phyloP scores from a whole-genome alignment of 805 yeast genomes.

The Metschnikowia lachancei region DNA sequence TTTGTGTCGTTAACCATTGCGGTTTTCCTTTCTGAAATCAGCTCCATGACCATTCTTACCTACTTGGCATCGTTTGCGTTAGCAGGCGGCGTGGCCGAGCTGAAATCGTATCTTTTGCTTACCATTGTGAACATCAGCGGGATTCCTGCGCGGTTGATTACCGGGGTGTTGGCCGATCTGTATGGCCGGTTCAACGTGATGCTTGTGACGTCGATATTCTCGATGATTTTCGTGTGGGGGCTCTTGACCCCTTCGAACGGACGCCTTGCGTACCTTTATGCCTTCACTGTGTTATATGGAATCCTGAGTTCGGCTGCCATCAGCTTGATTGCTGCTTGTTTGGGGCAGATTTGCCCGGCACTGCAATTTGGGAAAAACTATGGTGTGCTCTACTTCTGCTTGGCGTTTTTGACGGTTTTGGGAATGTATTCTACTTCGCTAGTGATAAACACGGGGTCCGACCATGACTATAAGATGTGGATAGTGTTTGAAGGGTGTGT shows the following conservation, averaged over 20 bases:
- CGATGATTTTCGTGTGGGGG: slow-evolving; percentile 34
- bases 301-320: slow-evolving; percentile 62
- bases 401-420: slow-evolving; percentile 14
- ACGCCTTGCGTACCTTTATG: slow-evolving; percentile 37
- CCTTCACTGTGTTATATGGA: slow-evolving; percentile 56
- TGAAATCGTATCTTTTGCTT: slow-evolving; percentile 45
- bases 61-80: slow-evolving; percentile 54
- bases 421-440: slow-evolving; percentile 16
- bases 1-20: slow-evolving; percentile 44
- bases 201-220: slow-evolving; percentile 28
- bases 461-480: slow-evolving; percentile 15
- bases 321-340: slow-evolving; percentile 64
- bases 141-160: slow-evolving; percentile 32
- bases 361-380: slow-evolving; percentile 65
- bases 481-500: slow-evolving; percentile 14
- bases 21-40: slow-evolving; percentile 44
- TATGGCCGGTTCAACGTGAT: slow-evolving; percentile 55
- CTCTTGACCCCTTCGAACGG: slow-evolving; percentile 30
- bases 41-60: slow-evolving; percentile 47
- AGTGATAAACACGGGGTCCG: slow-evolving; percentile 13
- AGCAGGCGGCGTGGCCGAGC: slow-evolving; percentile 44
- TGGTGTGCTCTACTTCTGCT: slow-evolving; percentile 54
- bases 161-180: slow-evolving; percentile 32
- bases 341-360: slow-evolving; percentile 61
- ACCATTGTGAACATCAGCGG: slow-evolving; percentile 49